phyloP scores from a whole-genome alignment of 345 rosid species.

The Eucalyptus dawsonii region DNA sequence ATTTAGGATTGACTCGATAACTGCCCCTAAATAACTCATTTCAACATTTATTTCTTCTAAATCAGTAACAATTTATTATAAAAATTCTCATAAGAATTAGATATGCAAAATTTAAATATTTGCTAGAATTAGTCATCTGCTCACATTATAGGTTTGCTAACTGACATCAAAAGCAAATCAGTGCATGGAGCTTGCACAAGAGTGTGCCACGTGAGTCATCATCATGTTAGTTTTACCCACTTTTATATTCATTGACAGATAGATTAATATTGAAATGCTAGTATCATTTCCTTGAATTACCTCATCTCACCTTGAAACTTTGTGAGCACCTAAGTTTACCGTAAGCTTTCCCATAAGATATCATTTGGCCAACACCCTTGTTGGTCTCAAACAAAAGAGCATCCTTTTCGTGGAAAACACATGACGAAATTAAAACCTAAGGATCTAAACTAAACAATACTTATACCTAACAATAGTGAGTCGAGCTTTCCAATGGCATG shows the following conservation, averaged over 20 bases:
- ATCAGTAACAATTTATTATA: too few species aligned
- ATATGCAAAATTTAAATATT: too few species aligned
- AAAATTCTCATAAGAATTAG: too few species aligned
- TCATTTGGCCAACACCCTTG: neutral
- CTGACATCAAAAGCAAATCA: neutral
- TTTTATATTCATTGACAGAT: too few species aligned
- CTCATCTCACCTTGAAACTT: neutral
- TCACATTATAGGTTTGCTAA: neutral
- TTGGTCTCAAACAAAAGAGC: neutral
- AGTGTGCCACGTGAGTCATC: neutral
- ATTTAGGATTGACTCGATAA: accelerated
- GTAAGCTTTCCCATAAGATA: too few species aligned
- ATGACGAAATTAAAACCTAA: neutral
- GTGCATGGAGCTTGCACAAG: neutral
- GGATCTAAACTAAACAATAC: neutral
- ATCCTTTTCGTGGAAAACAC: neutral
- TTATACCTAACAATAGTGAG: neutral
- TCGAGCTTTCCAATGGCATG: neutral
- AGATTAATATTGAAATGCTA: neutral
- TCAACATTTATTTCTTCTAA: neutral
- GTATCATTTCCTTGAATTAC: too few species aligned
- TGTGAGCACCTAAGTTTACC: too few species aligned
- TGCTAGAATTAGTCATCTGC: neutral
- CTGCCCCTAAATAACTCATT: too few species aligned
- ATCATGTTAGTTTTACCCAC: accelerated